These are phyloP conservation scores for Micromonas commoda DNA, from an alignment of 139 green algal species.

Conservation along the genomic window DNA sequence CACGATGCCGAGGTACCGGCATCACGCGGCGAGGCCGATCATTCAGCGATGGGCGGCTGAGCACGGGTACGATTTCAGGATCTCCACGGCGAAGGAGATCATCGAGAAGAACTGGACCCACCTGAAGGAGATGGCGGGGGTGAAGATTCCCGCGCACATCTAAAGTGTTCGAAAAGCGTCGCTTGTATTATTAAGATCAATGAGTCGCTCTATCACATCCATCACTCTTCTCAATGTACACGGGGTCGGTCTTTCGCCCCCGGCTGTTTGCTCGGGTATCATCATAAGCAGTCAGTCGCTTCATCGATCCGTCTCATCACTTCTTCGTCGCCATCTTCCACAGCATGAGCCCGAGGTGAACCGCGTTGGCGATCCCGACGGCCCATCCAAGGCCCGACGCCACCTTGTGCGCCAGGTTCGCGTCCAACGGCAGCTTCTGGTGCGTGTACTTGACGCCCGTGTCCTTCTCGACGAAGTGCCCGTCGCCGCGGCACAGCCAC, in stretches of 20 bases:
- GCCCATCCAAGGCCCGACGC: not conserved
- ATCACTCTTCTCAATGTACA: too few species aligned
- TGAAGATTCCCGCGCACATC: constrained; percentile 2
- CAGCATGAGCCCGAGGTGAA: not conserved
- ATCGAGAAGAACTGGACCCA: constrained; percentile 22
- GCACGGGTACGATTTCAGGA: constrained; percentile 18
- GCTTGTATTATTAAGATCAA: not conserved
- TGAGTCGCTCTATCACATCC: too few species aligned
- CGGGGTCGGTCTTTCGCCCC: too few species aligned
- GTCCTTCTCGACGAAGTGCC: constrained; percentile 78
- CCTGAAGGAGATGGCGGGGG: constrained; percentile 21
- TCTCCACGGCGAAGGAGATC: constrained; percentile 24
- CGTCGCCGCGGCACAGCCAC: constrained; percentile 74
- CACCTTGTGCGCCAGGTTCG: not conserved
- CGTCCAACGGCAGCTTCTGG: constrained; percentile 46
- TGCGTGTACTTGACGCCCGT: constrained; percentile 76
- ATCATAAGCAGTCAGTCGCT: too few species aligned
- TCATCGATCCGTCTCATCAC: not conserved
- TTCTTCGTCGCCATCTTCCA: not conserved
- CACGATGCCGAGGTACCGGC: constrained; percentile 34
- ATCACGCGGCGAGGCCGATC: constrained; percentile 26
- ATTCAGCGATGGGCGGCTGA: constrained; percentile 10
- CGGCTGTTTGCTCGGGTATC: too few species aligned
- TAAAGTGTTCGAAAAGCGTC: not conserved
- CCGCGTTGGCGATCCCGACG: not conserved